Base-by-base conservation (phyloP, 73 alveolate species). In the Paramecium octaurelia region DNA sequence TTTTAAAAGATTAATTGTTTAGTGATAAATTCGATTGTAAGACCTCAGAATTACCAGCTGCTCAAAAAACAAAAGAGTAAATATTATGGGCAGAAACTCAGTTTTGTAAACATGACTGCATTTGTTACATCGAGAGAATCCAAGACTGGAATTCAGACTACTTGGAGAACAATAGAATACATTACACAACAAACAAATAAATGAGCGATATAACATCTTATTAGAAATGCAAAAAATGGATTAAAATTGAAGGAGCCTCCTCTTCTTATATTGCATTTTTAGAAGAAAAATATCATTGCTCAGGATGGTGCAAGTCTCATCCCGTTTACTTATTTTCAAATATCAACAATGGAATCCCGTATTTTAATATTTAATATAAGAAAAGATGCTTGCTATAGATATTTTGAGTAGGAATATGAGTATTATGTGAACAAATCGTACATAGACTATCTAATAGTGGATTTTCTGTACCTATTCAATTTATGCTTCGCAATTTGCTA, bases 301-400 rank as follows among this genome's bases (percentile, higher is more conserved):
- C 68, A 14, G 88, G 88, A 35, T 75, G 88, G 88, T 75, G 88
- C 12, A 75, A 34, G 38, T 12, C 57, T 14, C 60, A 29, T 31
- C 60, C 60, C 1, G 48, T 75, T 8, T 75, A 75, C 60, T 20
- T 31, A 31, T 75, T 75, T 36, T 36, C 88, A 1, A 44, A 75
- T 75, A 44, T 75, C 18, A 75, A 75, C 38, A 75, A 36, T 21
- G 88, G 88, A 31, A 14, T 40, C 9, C 88, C 88, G 42, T 29
- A 68, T 29, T 73, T 29, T 27, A 23, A 31, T 64, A 31, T 31
- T 64, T 64, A 64, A 64, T 64, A 31, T 64, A 64, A 64, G 84
- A 34, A 31, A 64, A 64, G 84, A 64, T 64, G 46, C 42, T 31
- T 64, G 84, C 12, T 64, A 64, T 34, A 14, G 24, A 64, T 64